Percentiles rank a stretch among this genome's conserved stretches.
Evolutionary conservation across 768 basidiomycete species (phyloP).

Genomic region (Amanita thiersii): DNA sequence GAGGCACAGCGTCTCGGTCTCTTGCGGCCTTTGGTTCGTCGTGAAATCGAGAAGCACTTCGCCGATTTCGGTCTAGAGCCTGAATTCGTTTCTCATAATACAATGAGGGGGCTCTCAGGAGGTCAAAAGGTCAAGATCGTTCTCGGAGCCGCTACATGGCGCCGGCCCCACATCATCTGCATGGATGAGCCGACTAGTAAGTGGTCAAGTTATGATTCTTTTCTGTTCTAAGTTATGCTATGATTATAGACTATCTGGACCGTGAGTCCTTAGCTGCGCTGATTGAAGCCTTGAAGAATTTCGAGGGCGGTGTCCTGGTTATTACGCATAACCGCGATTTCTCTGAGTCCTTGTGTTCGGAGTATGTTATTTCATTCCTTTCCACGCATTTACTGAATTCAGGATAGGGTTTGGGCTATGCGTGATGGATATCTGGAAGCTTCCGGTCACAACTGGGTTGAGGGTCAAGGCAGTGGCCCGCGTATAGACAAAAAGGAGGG

Average conservation of each 20-base stretch:
- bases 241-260: constrained; percentile 83
- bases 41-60: constrained; percentile 99
- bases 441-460: constrained; percentile 99
- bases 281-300: constrained; percentile 95
- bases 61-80: constrained; percentile 98
- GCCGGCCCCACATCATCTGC: constrained; percentile 95
- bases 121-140: constrained; percentile 99
- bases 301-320: constrained; percentile 96
- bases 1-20: constrained; percentile 96
- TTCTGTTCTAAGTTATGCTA: constrained; percentile 8
- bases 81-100: constrained; percentile 99
- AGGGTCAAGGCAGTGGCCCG: constrained; percentile 92
- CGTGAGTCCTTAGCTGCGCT: constrained; percentile 98
- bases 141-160: constrained; percentile 97
- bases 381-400: constrained; percentile 2
- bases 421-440: constrained; percentile 93
- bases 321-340: constrained; percentile 99
- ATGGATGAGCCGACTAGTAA: constrained; percentile 92
- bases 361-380: constrained; percentile 26
- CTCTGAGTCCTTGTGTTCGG: constrained; percentile 95
- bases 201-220: constrained; percentile 16
- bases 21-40: constrained; percentile 92
- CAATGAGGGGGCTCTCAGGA: constrained; percentile 97
- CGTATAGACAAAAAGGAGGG: constrained; percentile 93
- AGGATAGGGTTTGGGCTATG: constrained; percentile 89